Conservation (phyloP, 2,329 filamentous ascomycete species). For the Nemania serpens region DNA sequence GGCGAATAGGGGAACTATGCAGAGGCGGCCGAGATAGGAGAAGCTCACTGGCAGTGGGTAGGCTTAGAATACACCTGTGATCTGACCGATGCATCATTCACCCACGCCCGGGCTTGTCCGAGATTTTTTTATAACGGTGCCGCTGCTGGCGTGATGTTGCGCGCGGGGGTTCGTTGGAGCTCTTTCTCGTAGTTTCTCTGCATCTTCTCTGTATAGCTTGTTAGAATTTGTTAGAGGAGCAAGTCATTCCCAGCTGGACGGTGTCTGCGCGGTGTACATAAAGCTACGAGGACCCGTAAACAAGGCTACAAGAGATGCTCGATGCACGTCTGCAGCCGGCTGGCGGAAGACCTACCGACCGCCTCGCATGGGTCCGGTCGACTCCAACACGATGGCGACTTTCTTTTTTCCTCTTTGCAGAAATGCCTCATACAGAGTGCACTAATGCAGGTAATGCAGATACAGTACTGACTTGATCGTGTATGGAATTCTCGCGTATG, state of each 20-base stretch:
- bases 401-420: conserved; percentile 10
- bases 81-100: conserved; percentile 13
- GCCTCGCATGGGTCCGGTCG: conserved; percentile 20
- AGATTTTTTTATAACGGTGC: conserved; percentile 19
- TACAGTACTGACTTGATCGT: not conserved
- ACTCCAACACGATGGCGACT: conserved; percentile 21
- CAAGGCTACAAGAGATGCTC: conserved; percentile 28
- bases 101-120: conserved; percentile 12
- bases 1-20: conserved; percentile 8
- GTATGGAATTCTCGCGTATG: conserved; percentile 17
- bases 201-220: not conserved
- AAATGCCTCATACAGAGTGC: conserved; percentile 29
- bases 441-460: conserved; percentile 9
- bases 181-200: conserved; percentile 1
- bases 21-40: conserved; percentile 18
- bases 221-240: conserved; percentile 26
- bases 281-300: conserved; percentile 24
- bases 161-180: too few relatives aligned
- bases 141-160: conserved; percentile 21
- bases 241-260: conserved; percentile 20
- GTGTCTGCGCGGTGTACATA: conserved; percentile 19
- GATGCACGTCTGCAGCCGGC: conserved; percentile 23
- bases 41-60: conserved; percentile 3
- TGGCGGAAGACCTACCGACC: conserved; percentile 28
- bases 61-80: not conserved